These are phyloP conservation scores for Talaromyces marneffei DNA, from an alignment of 2,329 filamentous ascomycete species.

Conservation along the genomic window DNA sequence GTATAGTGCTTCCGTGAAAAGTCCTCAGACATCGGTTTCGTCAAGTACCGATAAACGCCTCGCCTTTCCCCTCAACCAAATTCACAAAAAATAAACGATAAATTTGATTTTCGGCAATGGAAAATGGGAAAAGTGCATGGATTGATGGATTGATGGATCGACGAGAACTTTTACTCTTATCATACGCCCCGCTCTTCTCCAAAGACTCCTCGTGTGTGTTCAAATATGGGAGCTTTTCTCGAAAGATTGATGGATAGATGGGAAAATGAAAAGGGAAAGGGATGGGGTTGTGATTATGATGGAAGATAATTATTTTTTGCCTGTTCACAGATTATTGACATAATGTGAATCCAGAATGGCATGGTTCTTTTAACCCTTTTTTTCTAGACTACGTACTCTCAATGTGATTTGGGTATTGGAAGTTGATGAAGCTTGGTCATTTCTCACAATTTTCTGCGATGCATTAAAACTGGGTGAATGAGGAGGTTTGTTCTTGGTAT, in stretches of 20 bases:
- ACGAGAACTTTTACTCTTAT: too few species aligned
- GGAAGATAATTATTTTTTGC: neutral
- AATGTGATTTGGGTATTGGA: neutral
- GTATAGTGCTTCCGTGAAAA: constrained; percentile 62
- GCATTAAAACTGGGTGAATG: neutral
- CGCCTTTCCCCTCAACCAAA: neutral
- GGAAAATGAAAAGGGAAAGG: neutral
- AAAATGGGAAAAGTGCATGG: neutral
- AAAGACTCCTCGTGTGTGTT: neutral
- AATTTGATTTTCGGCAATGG: neutral
- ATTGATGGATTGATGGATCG: neutral
- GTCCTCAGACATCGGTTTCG: constrained; percentile 61
- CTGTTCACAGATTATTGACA: neutral
- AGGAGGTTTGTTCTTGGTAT: too few species aligned
- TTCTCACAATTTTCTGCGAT: neutral
- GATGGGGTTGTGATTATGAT: neutral
- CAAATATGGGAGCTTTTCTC: neutral
- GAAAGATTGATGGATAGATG: neutral
- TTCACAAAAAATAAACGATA: neutral
- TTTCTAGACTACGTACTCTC: neutral
- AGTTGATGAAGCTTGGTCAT: neutral
- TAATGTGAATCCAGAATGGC: constrained; percentile 5
- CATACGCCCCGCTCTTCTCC: neutral
- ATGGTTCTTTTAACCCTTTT: neutral
- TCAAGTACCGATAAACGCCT: constrained; percentile 42